Evolutionary conservation across 1,284 basidiomycete genomes (phyloP), one percentile per base, ranked within the genome.

Genomic region (Rhodotorula sp.): DNA sequence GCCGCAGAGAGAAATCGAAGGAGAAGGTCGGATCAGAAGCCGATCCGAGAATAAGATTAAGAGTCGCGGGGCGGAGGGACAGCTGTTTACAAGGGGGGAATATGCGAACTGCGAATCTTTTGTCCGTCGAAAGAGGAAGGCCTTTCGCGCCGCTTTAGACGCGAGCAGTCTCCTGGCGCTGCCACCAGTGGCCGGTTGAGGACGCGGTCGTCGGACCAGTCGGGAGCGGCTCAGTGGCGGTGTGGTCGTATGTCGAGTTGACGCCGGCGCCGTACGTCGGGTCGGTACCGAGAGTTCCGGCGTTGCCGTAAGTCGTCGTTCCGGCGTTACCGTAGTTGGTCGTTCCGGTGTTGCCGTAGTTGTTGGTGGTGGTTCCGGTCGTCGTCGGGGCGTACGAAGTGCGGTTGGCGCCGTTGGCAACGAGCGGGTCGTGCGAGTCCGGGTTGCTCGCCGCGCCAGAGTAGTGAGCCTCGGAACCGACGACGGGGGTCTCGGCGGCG

Each of bases 101-200:
- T 26, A n/a, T 51, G 49, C 49, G 49, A 42, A 42, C 49, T 51
- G 49, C 49, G 49, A 51, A n/a, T 17, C 53, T 54, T n/a, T 26
- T 29, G 53, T 29, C 24, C 26, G 26, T 12, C 24, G 53, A 26
- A 26, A 18, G n/a, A 54, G 53, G 53, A 26, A 24, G 22, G n/a
- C 7, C 12, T 12, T 17, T n/a, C 26, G 12, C 53, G 53, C 26
- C 53, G 17, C 26, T 26, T 54, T 54, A 54, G 8, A 54, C 53
- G 53, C 53, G 53, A 29, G 53, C 29, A 17, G 26, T 26, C 53
- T 54, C 53, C 48, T 54, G 48, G 45, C 61, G 62, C 51, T 72
- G 57, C 71, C 71, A 73, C 66, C 69, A 68, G 69, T 70, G 68
- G 30, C 64, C 45, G 59, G 26, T 65, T 63, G 44, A 64, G 60